Percentiles rank a stretch among this genome's conserved stretches.
Conservation (phyloP, 371 early-diverging fungal species). For the Rhizopus arrhizus region DNA sequence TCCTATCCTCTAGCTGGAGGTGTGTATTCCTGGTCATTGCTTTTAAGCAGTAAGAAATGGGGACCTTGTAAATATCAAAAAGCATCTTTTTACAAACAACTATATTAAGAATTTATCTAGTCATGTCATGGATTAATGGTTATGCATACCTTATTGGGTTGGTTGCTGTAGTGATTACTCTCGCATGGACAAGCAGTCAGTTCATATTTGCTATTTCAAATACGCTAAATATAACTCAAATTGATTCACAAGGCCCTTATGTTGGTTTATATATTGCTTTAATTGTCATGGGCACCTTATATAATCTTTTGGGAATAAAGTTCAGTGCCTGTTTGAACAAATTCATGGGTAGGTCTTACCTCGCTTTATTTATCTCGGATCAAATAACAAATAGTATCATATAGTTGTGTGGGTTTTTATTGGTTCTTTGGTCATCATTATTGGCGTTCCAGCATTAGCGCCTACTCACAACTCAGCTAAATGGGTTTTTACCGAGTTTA, state of each 20-base stretch:
- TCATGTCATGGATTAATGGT: conserved; percentile 15
- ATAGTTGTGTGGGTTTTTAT: conserved; percentile 37
- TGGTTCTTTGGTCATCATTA: conserved; percentile 41
- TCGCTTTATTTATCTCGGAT: background rate
- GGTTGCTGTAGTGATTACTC: conserved; percentile 33
- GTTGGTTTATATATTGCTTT: conserved; percentile 39
- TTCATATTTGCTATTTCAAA: conserved; percentile 34
- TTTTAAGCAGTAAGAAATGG: conserved; percentile 36
- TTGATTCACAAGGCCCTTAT: conserved; percentile 32
- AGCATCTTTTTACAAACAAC: background rate
- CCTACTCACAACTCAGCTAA: conserved; percentile 31
- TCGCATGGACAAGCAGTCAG: conserved; percentile 36
- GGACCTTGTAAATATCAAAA: conserved; percentile 34
- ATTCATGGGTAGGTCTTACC: conserved; percentile 33
- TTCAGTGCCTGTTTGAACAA: conserved; percentile 35
- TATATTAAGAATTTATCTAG: no score
- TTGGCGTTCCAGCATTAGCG: conserved; percentile 42
- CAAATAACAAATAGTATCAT: background rate
- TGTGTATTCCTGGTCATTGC: conserved; percentile 41
- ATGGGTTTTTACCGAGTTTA: conserved; percentile 48
- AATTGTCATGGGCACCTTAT: conserved; percentile 22
- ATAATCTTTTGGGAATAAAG: conserved; percentile 34
- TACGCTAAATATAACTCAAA: conserved; percentile 17
- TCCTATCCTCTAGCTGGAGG: conserved; percentile 42
- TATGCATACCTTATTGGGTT: conserved; percentile 38